A percentile compares a stretch with the other conserved stretches of the same genome.
Evolutionary conservation across 345 rosid species (phyloP).

Genomic region (Moricandia arvensis): DNA sequence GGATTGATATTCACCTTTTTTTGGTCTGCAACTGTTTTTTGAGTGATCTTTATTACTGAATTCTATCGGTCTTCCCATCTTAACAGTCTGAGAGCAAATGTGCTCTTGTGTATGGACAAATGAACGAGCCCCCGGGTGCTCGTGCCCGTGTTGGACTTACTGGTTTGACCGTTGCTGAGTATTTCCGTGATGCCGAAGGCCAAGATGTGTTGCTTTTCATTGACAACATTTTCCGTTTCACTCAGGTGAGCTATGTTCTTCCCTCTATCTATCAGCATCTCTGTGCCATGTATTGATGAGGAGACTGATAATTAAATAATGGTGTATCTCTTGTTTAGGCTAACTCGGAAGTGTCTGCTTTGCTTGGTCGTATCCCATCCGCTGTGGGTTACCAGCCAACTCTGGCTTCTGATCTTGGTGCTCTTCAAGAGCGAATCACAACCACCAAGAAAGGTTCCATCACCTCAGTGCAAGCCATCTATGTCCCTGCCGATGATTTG

Average conservation of each 20-base stretch:
- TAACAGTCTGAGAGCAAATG: conserved; percentile 89
- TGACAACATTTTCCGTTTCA: conserved; percentile 96
- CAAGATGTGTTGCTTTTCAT: conserved; percentile 98
- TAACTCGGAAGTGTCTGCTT: conserved; percentile 98
- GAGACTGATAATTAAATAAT: background rate
- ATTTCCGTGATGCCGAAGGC: conserved; percentile 98
- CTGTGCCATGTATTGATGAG: background rate
- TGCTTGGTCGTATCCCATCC: conserved; percentile 99
- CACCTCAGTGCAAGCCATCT: conserved; percentile 97
- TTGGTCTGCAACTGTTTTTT: background rate
- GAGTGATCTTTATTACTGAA: background rate
- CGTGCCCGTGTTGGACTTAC: conserved; percentile 99
- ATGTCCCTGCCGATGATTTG: conserved; percentile 99
- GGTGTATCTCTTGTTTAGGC: conserved; percentile 51
- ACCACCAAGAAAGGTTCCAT: conserved; percentile 99
- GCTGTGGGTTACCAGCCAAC: conserved; percentile 99
- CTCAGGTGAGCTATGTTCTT: conserved; percentile 50
- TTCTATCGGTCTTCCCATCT: background rate
- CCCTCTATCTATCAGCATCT: background rate
- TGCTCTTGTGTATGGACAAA: conserved; percentile 97
- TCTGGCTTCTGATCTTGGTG: conserved; percentile 98
- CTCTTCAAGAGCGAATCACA: conserved; percentile 98
- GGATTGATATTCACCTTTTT: background rate
- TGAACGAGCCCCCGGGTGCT: conserved; percentile 99
- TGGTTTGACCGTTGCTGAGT: conserved; percentile 95